These are phyloP conservation scores for Paspalum notatum DNA, from an alignment of 176 grass and related monocot genomes.

Conservation along the genomic window DNA sequence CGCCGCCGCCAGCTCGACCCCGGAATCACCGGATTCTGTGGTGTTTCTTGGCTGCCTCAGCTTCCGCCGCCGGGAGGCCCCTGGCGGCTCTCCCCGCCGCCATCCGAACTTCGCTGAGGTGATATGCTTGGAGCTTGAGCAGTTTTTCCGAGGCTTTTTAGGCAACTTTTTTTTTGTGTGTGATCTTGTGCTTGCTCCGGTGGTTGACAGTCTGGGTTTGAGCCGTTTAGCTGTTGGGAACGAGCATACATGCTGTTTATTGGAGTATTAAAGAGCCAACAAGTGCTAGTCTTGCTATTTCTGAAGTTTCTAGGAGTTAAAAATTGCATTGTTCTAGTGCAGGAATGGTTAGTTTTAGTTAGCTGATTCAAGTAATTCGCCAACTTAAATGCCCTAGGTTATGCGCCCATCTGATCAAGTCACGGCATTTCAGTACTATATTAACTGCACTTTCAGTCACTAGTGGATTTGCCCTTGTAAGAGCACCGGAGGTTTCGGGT, in stretches of 20 bases:
- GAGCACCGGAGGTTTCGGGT: slow-evolving; percentile 18
- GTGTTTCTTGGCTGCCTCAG: slow-evolving; percentile 2
- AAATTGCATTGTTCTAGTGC: not conserved
- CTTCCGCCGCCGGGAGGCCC: slow-evolving; percentile 35
- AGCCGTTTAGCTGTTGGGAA: slow-evolving; percentile 6
- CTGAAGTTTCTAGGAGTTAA: slow-evolving; percentile 11
- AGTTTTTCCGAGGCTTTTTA: not conserved
- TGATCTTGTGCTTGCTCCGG: slow-evolving; percentile 26
- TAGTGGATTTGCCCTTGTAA: slow-evolving; percentile 20
- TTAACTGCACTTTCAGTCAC: not conserved
- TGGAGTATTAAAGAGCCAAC: not conserved
- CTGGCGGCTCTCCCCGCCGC: slow-evolving; percentile 24
- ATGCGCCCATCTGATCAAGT: slow-evolving; percentile 14
- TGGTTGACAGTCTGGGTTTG: slow-evolving; percentile 29
- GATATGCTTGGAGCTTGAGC: slow-evolving; percentile 31
- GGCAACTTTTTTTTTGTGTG: not conserved
- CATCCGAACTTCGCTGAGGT: slow-evolving; percentile 38
- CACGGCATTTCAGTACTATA: not conserved
- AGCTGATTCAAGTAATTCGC: slow-evolving; percentile 30
- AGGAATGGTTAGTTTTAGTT: slow-evolving; percentile 30
- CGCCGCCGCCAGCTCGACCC: slow-evolving; percentile 18
- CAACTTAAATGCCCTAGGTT: slow-evolving; percentile 29
- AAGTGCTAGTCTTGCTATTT: slow-evolving; percentile 33
- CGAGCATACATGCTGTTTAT: not conserved
- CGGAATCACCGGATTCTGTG: slow-evolving; percentile 43